Evolutionary conservation across 371 early-diverging fungal genomes (phyloP), one percentile per base, ranked within the genome.

Genomic region (Rhizopus stolonifer): DNA sequence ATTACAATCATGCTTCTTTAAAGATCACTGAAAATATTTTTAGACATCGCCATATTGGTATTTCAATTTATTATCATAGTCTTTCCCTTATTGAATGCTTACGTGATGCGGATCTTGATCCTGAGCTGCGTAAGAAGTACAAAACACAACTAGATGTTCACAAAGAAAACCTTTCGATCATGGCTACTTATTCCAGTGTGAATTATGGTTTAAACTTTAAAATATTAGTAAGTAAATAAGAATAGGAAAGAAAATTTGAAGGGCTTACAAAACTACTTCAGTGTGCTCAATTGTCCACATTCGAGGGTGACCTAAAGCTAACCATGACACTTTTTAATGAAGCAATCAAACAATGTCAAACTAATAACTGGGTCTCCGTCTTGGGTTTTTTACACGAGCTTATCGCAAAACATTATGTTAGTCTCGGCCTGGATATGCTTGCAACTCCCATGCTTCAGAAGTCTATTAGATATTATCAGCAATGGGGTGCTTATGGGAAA

Each of bases 401-500:
- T 2, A 50, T 59, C 0, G 64, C 67, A 2, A 59, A 61, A 19
- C 56, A 69, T 25, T 69, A 69, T 31, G 55, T 72, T 22, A 56
- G 67, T 8, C 32, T 34, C 14, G 53, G 52, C 15, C 26, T 72
- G 33, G 49, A 46, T 13, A 64, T 64, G 67, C n/a, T 72, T 26
- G 73, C 65, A 1, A 29, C 58, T 3, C 73, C 73, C 9, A 48
- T 62, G 47, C 26, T 72, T 3, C 46, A 44, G 19, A 51, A 61
- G 24, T 60, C 73, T 4, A 49, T 72, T 15, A 65, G 64, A 11
- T 67, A 59, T 17, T 72, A 72, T 49, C 57, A 53, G 9, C 56
- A 56, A 9, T 67, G 69, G 69, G 76, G 70, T 7, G 70, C 72
- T 1, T 66, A 64, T 63, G 76, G 76, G 5, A 67, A 67, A 23